Percentiles rank a stretch among this genome's conserved stretches.
Conservation (phyloP, 2,329 filamentous ascomycete genomes). For the Arthrobotrys musiformis region DNA sequence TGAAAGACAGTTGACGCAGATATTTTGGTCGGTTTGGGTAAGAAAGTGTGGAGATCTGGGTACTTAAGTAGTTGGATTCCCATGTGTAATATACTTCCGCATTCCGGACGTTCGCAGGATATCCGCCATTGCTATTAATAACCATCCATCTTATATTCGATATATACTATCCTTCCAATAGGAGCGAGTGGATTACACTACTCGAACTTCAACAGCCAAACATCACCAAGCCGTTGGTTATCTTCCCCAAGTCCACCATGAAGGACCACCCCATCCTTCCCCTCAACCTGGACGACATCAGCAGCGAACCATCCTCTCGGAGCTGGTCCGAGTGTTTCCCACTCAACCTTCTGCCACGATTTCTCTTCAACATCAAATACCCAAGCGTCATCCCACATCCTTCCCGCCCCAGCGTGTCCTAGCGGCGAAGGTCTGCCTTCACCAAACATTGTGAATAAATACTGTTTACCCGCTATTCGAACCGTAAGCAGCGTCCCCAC, state of each 20-base stretch:
- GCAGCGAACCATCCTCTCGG: slow-evolving; percentile 71
- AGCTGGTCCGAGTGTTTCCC: slow-evolving; percentile 65
- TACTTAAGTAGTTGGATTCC: not conserved
- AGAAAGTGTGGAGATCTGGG: not conserved
- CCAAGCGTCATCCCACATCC: slow-evolving; percentile 73
- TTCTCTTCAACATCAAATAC: slow-evolving; percentile 71
- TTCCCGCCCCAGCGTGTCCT: slow-evolving; percentile 68
- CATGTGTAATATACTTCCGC: not conserved
- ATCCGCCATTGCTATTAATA: not conserved
- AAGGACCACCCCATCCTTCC: slow-evolving; percentile 70
- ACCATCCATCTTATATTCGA: not conserved
- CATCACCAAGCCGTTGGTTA: slow-evolving; percentile 70
- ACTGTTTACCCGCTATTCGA: slow-evolving; percentile 64
- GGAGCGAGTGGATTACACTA: too few relatives aligned
- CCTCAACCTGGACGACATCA: slow-evolving; percentile 60
- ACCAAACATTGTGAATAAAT: slow-evolving; percentile 72
- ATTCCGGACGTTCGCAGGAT: not conserved
- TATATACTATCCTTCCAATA: too few relatives aligned
- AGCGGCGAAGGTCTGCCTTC: slow-evolving; percentile 67
- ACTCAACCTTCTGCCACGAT: slow-evolving; percentile 65
- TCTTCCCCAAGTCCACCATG: slow-evolving; percentile 71
- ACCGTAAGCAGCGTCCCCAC: slow-evolving; percentile 66
- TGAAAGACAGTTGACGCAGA: not conserved
- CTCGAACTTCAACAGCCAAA: slow-evolving; percentile 71
- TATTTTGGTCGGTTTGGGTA: not conserved